These are phyloP conservation scores for Lolium multiflorum DNA, from an alignment of 176 grass and related monocot genomes.

Conservation along the genomic window DNA sequence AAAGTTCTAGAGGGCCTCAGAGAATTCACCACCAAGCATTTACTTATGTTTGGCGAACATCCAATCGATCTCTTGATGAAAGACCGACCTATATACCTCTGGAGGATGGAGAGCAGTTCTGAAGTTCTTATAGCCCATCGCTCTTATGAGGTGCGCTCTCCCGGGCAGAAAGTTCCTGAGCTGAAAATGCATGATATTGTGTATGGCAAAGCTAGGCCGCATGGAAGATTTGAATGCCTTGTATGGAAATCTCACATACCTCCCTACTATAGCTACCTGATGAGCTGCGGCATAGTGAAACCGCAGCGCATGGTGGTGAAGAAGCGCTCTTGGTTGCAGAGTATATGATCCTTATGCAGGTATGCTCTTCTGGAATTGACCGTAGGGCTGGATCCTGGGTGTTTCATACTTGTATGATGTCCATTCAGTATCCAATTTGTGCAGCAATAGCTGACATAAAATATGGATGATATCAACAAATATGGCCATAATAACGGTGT, in stretches of 20 bases:
- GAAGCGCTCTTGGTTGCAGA: slow-evolving; percentile 18
- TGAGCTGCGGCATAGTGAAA: neutral
- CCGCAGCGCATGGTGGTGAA: neutral
- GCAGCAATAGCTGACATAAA: neutral
- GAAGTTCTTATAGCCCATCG: neutral
- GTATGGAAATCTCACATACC: slow-evolving; percentile 16
- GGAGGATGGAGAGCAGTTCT: neutral
- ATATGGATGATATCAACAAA: neutral
- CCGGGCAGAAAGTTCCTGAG: neutral
- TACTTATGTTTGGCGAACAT: slow-evolving; percentile 18
- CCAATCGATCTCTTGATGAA: neutral
- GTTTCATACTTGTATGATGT: neutral
- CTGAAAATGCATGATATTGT: neutral
- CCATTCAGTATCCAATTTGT: neutral
- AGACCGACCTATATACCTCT: neutral
- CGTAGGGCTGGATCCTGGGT: neutral
- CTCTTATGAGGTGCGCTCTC: neutral
- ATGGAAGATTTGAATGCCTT: neutral
- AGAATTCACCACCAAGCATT: neutral
- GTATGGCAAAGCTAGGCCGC: neutral
- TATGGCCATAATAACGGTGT: neutral
- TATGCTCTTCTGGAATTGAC: neutral
- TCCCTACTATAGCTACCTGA: slow-evolving; percentile 13
- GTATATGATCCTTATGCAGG: slow-evolving; percentile 6
- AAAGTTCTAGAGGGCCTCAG: neutral